phyloP scores from a whole-genome alignment of 1,284 basidiomycete genomes.

The Schizophyllum commune region DNA sequence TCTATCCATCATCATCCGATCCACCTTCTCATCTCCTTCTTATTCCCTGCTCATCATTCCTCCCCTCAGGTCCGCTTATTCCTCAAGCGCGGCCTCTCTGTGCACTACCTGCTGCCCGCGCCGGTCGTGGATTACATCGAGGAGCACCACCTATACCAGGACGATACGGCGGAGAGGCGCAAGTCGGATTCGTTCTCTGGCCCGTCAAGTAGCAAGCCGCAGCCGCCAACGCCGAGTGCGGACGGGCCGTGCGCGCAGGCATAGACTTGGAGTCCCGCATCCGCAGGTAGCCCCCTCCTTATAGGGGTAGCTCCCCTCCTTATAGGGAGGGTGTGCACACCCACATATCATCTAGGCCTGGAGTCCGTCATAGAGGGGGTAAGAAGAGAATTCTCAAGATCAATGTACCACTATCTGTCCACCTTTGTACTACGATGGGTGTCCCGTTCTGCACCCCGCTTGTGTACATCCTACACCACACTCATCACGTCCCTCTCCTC shows the following conservation, averaged over 20 bases:
- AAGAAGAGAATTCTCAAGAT: not conserved
- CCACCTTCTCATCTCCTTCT: no score
- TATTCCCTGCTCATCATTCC: no score
- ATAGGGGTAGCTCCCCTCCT: no score
- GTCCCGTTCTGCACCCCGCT: no score
- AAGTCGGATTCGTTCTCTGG: not conserved
- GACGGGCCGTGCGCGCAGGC: not conserved
- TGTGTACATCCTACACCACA: no score
- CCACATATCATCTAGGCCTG: not conserved
- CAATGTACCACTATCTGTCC: not conserved
- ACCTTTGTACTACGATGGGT: not conserved
- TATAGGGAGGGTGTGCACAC: no score
- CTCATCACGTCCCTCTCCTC: no score
- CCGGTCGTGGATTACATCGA: slow-evolving; percentile 96
- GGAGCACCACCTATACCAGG: slow-evolving; percentile 64
- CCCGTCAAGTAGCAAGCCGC: not conserved
- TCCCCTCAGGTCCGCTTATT: slow-evolving; percentile 67
- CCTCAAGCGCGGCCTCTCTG: slow-evolving; percentile 86
- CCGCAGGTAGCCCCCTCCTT: no score
- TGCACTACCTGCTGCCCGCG: slow-evolving; percentile 88
- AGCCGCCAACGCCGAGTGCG: not conserved
- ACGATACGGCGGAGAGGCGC: slow-evolving; percentile 37
- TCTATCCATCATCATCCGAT: no score
- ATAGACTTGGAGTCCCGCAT: no score
- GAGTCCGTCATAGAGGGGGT: no score